These are phyloP conservation scores for Phialemoniopsis sp. DNA, from an alignment of 2,329 filamentous ascomycete genomes.

Conservation along the genomic window DNA sequence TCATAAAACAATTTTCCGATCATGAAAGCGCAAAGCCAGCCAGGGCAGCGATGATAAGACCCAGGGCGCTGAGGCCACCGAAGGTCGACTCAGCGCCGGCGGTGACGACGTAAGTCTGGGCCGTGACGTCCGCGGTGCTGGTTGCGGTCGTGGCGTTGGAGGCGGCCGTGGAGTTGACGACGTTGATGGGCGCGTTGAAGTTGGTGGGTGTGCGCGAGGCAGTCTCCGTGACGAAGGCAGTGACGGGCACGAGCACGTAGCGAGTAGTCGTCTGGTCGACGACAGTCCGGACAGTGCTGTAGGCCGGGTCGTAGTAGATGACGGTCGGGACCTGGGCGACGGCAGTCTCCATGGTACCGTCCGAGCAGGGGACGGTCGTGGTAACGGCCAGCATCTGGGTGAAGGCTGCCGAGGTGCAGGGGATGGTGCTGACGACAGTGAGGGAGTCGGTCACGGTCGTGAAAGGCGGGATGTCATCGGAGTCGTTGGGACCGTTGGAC, in stretches of 20 bases:
- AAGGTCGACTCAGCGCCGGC: no score
- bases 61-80: no score
- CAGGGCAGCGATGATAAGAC: no score
- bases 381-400: not conserved
- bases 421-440: not conserved
- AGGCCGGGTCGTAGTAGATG: constrained; percentile 8
- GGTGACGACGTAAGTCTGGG: no score
- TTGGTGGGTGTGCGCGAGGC: not conserved
- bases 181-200: no score
- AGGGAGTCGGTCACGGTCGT: constrained; percentile 2
- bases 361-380: not conserved
- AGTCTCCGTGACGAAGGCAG: not conserved
- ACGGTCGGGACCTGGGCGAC: constrained; percentile 17
- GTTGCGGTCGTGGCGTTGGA: no score
- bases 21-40: no score
- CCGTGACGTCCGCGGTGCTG: no score
- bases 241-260: constrained; percentile 3
- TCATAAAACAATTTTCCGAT: no score
- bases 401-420: not conserved
- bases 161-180: no score
- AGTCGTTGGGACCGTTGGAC: constrained; percentile 8
- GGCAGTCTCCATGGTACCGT: constrained; percentile 42
- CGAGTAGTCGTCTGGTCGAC: constrained; percentile 1
- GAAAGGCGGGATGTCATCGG: not conserved
- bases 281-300: constrained; percentile 2